phyloP scores from a whole-genome alignment of 164 flowering plant genomes.

The Tetrastigma voinierianum region DNA sequence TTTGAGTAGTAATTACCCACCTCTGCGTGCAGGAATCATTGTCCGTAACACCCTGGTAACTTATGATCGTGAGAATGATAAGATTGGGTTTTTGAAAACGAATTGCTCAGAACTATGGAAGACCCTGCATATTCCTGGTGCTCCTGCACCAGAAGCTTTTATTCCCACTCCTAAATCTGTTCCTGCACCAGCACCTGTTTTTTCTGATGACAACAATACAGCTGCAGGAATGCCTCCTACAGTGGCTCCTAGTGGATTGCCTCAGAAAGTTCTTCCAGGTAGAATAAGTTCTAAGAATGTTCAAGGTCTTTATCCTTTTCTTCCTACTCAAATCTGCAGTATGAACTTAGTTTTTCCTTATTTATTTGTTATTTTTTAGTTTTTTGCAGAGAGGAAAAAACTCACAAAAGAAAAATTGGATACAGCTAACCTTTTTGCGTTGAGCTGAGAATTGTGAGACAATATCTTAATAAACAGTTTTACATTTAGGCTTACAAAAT shows the following conservation, averaged over 20 bases:
- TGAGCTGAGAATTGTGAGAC: too few relatives aligned
- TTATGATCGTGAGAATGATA: conserved; percentile 83
- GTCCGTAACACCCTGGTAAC: conserved; percentile 93
- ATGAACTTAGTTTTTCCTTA: too few relatives aligned
- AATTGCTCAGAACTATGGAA: conserved; percentile 93
- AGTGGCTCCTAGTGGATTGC: conserved; percentile 39
- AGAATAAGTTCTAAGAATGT: background rate
- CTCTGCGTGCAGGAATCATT: conserved; percentile 58
- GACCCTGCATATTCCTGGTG: conserved; percentile 45
- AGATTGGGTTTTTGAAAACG: conserved; percentile 96
- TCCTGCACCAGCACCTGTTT: conserved; percentile 28
- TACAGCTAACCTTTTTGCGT: too few relatives aligned
- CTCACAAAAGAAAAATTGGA: too few relatives aligned
- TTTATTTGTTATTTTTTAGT: too few relatives aligned
- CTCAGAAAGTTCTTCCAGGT: conserved; percentile 37
- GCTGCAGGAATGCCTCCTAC: conserved; percentile 37
- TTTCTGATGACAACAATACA: conserved; percentile 27
- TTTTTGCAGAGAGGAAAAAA: too few relatives aligned
- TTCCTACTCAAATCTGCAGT: background rate
- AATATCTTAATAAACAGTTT: too few relatives aligned
- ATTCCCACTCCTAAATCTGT: too few relatives aligned
- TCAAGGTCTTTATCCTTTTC: background rate
- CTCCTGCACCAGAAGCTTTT: conserved; percentile 25
- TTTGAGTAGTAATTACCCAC: background rate
- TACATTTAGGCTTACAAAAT: too few relatives aligned